A percentile compares a stretch with the other conserved stretches of the same genome.
Evolutionary conservation across 1,284 basidiomycete genomes (phyloP).

Genomic region (Pseudozyma hubeiensis): DNA sequence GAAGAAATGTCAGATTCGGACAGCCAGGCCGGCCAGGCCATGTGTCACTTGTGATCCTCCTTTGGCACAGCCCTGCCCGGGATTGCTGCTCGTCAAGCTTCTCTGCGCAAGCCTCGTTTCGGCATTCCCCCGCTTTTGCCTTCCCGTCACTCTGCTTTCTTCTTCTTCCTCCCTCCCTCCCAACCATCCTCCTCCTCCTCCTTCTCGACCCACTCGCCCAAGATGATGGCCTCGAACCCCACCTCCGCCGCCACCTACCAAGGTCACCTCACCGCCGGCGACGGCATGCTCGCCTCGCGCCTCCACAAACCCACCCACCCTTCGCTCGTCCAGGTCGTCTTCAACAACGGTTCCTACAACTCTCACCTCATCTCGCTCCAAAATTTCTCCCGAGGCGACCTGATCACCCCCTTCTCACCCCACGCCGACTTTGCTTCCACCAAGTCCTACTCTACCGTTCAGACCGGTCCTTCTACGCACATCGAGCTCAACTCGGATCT

Average conservation of each 20-base stretch:
- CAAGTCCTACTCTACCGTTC: conserved; percentile 61
- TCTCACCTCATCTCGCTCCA: conserved; percentile 55
- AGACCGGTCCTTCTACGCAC: conserved; percentile 50
- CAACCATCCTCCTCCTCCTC: neutral
- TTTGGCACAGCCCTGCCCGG: too few species aligned
- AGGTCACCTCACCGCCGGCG: conserved; percentile 58
- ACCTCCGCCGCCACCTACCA: conserved; percentile 38
- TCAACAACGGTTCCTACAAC: conserved; percentile 63
- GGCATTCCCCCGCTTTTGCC: conserved; percentile 1
- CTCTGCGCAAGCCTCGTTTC: neutral
- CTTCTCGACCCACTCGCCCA: conserved; percentile 1
- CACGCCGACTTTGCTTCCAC: conserved; percentile 39
- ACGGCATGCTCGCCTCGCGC: conserved; percentile 36
- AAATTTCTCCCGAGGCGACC: conserved; percentile 38
- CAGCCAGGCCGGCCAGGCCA: too few species aligned
- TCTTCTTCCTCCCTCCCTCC: neutral
- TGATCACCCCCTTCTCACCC: conserved; percentile 48
- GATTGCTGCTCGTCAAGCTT: neutral
- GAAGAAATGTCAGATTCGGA: too few species aligned
- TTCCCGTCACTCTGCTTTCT: neutral
- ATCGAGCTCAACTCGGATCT: conserved; percentile 65
- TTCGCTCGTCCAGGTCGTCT: conserved; percentile 54
- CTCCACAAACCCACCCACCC: conserved; percentile 59
- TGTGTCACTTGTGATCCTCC: too few species aligned
- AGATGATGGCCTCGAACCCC: conserved; percentile 30